Evolutionary conservation across 768 basidiomycete genomes (phyloP).

Genomic region (Rhodotorula diobovata): DNA sequence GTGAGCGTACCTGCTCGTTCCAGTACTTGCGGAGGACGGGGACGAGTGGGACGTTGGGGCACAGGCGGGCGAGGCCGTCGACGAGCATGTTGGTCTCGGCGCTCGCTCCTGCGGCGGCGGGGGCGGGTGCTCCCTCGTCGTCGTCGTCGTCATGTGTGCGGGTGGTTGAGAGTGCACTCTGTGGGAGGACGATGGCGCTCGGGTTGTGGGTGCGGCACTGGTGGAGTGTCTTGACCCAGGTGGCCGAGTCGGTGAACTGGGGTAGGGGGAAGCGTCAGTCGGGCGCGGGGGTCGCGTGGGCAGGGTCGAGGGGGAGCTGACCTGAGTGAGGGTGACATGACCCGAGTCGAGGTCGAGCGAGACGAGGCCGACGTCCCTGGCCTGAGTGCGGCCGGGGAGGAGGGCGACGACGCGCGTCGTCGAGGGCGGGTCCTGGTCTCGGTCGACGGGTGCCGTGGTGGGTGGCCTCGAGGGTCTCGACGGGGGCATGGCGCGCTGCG

Average conservation of each 20-base stretch:
- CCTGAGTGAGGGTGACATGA: slow-evolving; percentile 71
- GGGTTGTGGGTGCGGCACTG: slow-evolving; percentile 77
- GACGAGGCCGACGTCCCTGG: slow-evolving; percentile 79
- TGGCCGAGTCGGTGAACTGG: slow-evolving; percentile 77
- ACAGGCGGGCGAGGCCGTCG: slow-evolving; percentile 68
- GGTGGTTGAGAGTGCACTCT: slow-evolving; percentile 52
- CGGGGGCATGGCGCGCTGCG: too few species aligned
- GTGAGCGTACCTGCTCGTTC: slow-evolving; percentile 68
- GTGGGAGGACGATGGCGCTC: slow-evolving; percentile 68
- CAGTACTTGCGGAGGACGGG: slow-evolving; percentile 73
- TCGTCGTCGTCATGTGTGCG: slow-evolving; percentile 42
- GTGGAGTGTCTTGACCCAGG: slow-evolving; percentile 81
- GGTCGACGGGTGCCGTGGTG: slow-evolving; percentile 1
- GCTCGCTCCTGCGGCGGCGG: slow-evolving; percentile 41
- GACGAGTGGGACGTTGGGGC: slow-evolving; percentile 63
- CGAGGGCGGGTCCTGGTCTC: not conserved
- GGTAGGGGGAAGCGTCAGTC: not conserved
- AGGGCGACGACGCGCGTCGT: slow-evolving; percentile 27
- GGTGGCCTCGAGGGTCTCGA: slow-evolving; percentile 1
- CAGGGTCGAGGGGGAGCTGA: slow-evolving; percentile 40
- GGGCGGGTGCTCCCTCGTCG: not conserved
- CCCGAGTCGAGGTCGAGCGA: slow-evolving; percentile 77
- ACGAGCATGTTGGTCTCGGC: slow-evolving; percentile 57
- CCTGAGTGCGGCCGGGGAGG: slow-evolving; percentile 14
- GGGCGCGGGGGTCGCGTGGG: not conserved